Evolutionary conservation across 352 stramenopile species (phyloP).

Genomic region (Saprolegnia parasitica): DNA sequence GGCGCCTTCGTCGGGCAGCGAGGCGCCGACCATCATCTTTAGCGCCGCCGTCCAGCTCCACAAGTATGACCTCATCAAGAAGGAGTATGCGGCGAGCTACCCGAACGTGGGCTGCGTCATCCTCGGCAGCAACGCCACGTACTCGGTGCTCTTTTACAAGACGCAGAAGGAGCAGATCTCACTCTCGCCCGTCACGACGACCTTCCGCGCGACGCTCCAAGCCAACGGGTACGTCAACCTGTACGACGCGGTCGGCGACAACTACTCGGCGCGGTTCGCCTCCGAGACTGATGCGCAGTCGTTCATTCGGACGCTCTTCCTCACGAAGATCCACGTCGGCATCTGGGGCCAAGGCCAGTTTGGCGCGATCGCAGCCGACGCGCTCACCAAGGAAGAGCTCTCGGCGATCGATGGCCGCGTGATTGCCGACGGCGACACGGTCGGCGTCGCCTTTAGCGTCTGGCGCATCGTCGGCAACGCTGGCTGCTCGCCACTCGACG

Average conservation of each 20-base stretch:
- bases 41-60: constrained; percentile 65
- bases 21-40: constrained; percentile 47
- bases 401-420: constrained; percentile 35
- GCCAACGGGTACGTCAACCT: constrained; percentile 81
- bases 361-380: constrained; percentile 44
- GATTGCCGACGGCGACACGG: constrained; percentile 45
- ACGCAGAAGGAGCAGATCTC: constrained; percentile 61
- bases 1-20: constrained; percentile 28
- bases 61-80: constrained; percentile 53
- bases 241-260: constrained; percentile 61
- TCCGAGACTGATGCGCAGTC: constrained; percentile 54
- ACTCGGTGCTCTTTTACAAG: constrained; percentile 75
- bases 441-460: constrained; percentile 60
- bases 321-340: constrained; percentile 73
- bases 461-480: constrained; percentile 76
- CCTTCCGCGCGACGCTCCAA: constrained; percentile 62
- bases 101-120: constrained; percentile 65
- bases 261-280: constrained; percentile 75
- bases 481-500: constrained; percentile 45
- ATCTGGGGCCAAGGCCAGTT: constrained; percentile 60
- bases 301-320: constrained; percentile 64
- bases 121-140: constrained; percentile 55
- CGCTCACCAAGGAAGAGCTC: constrained; percentile 52
- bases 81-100: constrained; percentile 46
- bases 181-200: constrained; percentile 44